These are phyloP conservation scores for Microbotryomycetes sp. DNA, from an alignment of 1,284 basidiomycete genomes.

Conservation along the genomic window DNA sequence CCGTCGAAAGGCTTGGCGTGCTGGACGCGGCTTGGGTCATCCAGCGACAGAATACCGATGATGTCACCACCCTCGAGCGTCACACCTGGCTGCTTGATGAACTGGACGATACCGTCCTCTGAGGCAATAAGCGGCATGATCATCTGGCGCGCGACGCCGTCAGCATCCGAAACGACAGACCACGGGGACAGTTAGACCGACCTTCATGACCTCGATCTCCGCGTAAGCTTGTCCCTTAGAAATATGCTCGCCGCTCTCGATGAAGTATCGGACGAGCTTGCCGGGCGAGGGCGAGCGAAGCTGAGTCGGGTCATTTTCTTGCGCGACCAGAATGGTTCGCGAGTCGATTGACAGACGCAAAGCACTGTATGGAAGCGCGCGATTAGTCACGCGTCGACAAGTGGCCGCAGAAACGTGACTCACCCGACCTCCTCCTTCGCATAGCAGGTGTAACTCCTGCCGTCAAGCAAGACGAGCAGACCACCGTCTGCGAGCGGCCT, in stretches of 20 bases:
- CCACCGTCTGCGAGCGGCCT: conserved; percentile 92
- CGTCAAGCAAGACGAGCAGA: conserved; percentile 81
- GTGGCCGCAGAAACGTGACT: conserved; percentile 14
- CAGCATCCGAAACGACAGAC: too few species aligned
- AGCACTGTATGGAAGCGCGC: conserved; percentile 46
- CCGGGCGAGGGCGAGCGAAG: conserved; percentile 92
- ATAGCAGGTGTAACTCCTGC: conserved; percentile 94
- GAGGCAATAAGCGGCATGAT: conserved; percentile 95
- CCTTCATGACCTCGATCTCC: conserved; percentile 98
- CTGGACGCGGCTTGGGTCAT: conserved; percentile 93
- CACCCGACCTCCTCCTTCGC: conserved; percentile 90
- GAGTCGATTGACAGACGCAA: conserved; percentile 88
- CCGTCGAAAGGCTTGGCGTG: conserved; percentile 98
- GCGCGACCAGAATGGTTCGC: conserved; percentile 97
- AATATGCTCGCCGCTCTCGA: conserved; percentile 96
- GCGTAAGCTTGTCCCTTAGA: conserved; percentile 94
- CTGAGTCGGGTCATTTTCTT: conserved; percentile 99
- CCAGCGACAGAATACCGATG: conserved; percentile 91
- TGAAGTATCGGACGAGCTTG: conserved; percentile 88
- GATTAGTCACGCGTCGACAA: neutral
- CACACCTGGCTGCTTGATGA: conserved; percentile 96
- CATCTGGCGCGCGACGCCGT: conserved; percentile 63
- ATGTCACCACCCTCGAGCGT: conserved; percentile 97
- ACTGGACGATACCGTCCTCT: conserved; percentile 90
- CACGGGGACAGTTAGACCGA: too few species aligned